Percentiles rank a stretch among this genome's conserved stretches.
Conservation (phyloP, 768 basidiomycete species). For the Boletus insuetus region DNA sequence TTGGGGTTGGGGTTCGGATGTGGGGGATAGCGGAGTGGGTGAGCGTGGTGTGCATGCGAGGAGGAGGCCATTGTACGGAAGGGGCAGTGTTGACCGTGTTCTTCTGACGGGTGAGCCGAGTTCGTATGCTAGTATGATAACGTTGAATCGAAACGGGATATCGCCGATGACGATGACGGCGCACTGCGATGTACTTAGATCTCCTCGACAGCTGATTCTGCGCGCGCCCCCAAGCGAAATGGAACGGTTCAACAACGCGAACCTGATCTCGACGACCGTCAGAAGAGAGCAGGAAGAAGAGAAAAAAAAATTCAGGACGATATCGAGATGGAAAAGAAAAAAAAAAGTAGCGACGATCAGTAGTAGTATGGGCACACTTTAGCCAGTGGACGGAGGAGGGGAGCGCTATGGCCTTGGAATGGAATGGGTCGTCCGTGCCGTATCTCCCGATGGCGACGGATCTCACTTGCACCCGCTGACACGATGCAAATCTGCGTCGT, state of each 20-base stretch:
- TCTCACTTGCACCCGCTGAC: constrained; percentile 31
- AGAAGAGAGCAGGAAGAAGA: background rate
- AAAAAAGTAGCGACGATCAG: constrained; percentile 20
- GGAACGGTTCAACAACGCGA: background rate
- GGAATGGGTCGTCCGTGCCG: constrained; percentile 39
- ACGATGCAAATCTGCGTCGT: constrained; percentile 31
- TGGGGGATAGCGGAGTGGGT: constrained; percentile 23
- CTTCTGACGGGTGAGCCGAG: constrained; percentile 4
- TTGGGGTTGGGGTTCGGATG: constrained; percentile 21
- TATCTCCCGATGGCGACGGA: constrained; percentile 73
- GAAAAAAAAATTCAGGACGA: constrained; percentile 8
- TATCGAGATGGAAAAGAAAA: constrained; percentile 14
- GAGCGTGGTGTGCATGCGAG: constrained; percentile 37
- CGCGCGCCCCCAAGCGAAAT: background rate
- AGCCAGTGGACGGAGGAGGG: constrained; percentile 4
- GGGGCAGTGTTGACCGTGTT: background rate
- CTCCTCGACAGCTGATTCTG: constrained; percentile 6
- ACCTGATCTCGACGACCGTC: background rate
- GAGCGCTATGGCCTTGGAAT: constrained; percentile 6
- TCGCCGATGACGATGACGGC: constrained; percentile 20
- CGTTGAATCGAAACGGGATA: constrained; percentile 16
- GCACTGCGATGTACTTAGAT: constrained; percentile 18
- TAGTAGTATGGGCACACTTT: background rate
- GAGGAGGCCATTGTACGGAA: constrained; percentile 44
- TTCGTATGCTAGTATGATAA: constrained; percentile 5